Conservation (phyloP, 129 eudicot genomes). For the Logfia minima region DNA sequence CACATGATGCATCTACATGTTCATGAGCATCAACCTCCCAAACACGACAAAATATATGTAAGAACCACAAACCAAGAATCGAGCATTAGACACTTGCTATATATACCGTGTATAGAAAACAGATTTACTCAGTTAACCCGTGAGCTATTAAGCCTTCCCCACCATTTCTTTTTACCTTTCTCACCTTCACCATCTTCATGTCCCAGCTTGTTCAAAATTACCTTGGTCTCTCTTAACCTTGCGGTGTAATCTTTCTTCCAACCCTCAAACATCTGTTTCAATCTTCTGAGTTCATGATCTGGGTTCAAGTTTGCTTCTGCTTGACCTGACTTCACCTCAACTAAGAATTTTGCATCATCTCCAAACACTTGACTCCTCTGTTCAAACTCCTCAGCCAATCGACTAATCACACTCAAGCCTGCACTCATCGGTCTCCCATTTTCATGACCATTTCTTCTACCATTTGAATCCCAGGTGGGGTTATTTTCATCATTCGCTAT, state of each 20-base stretch:
- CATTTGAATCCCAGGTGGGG: conserved; percentile 53
- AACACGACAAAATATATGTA: conserved; percentile 16
- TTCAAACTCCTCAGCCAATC: conserved; percentile 88
- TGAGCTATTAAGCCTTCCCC: conserved; percentile 81
- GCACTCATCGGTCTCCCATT: conserved; percentile 64
- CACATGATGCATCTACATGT: background rate
- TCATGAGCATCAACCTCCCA: conserved; percentile 15
- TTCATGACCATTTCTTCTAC: conserved; percentile 42
- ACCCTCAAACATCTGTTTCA: conserved; percentile 87
- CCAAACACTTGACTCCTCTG: conserved; percentile 92
- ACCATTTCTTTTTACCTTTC: conserved; percentile 79
- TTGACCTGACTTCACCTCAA: conserved; percentile 90
- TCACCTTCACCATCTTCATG: conserved; percentile 61
- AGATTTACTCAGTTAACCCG: conserved; percentile 41
- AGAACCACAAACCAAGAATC: conserved; percentile 22
- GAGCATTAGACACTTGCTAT: conserved; percentile 12
- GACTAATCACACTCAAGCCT: conserved; percentile 74
- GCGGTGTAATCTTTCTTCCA: conserved; percentile 94
- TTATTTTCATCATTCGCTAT: conserved; percentile 49
- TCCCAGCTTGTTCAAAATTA: conserved; percentile 71
- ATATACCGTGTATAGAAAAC: conserved; percentile 21
- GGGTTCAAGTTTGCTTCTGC: conserved; percentile 75
- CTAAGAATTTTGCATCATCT: conserved; percentile 90
- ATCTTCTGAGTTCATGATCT: conserved; percentile 72
- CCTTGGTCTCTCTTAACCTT: conserved; percentile 91